phyloP scores from a whole-genome alignment of 2,329 filamentous ascomycete species.

The Elsinoe perseae region DNA sequence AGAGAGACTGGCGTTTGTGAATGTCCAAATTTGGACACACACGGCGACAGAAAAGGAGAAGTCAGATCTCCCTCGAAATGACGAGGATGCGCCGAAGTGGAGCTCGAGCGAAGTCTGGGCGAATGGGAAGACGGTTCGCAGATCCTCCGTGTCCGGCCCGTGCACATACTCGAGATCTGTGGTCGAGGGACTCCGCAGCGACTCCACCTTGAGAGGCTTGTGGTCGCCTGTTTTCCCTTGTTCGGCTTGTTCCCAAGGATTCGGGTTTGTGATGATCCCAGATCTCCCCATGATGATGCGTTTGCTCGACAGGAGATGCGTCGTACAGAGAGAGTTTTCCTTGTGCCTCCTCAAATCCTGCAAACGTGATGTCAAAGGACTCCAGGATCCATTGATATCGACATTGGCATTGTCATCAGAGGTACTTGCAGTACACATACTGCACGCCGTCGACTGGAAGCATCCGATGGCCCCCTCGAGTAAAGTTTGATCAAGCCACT shows the following conservation, averaged over 20 bases:
- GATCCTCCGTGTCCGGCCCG: background rate
- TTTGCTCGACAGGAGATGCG: background rate
- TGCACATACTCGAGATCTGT: background rate
- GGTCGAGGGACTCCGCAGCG: too few relatives aligned
- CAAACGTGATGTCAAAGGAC: too few relatives aligned
- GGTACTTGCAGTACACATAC: background rate
- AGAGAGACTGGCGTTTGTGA: background rate
- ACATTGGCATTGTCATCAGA: background rate
- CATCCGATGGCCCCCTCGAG: background rate
- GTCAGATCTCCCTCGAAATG: slow-evolving; percentile 2
- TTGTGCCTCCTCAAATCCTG: background rate
- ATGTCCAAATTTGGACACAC: slow-evolving; percentile 6
- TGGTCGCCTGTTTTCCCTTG: background rate
- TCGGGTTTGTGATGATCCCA: background rate
- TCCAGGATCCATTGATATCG: too few relatives aligned
- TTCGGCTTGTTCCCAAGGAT: slow-evolving; percentile 8
- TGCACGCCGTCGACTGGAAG: too few relatives aligned
- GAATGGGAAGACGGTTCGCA: slow-evolving; percentile 9
- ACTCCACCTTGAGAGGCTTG: too few relatives aligned
- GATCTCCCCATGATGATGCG: background rate
- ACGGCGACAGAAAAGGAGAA: slow-evolving; percentile 5
- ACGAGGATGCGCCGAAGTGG: slow-evolving; percentile 2
- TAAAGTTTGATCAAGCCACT: slow-evolving; percentile 9
- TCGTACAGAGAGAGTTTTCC: background rate
- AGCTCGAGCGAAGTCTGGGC: background rate